These are phyloP conservation scores for Suillus ampliporus DNA, from an alignment of 768 basidiomycete species.

Conservation along the genomic window DNA sequence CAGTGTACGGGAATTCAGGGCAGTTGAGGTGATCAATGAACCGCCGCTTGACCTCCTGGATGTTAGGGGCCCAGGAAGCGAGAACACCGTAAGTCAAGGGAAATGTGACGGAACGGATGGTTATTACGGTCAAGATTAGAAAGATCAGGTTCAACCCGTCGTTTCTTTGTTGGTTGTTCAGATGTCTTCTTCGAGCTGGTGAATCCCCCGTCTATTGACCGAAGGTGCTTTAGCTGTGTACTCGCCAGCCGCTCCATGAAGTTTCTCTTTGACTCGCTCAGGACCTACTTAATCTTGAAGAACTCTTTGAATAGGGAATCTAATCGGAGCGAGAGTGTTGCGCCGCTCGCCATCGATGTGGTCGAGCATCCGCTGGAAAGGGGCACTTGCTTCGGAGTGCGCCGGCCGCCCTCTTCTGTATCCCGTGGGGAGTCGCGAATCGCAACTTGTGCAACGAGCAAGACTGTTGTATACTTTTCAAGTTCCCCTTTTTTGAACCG, in stretches of 20 bases:
- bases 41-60: neutral
- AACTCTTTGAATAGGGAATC: neutral
- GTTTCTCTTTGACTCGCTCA: no score
- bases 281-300: neutral
- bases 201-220: neutral
- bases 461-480: neutral
- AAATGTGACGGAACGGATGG: no score
- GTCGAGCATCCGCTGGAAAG: neutral
- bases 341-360: neutral
- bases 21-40: conserved; percentile 2
- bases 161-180: neutral
- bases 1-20: conserved; percentile 29
- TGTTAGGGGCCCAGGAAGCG: neutral
- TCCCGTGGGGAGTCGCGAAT: no score
- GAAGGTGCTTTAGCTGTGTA: neutral
- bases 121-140: neutral
- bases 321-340: no score
- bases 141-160: neutral
- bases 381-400: neutral
- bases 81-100: neutral
- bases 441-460: neutral
- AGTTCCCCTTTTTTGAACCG: neutral
- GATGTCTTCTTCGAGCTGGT: conserved; percentile 3
- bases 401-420: neutral
- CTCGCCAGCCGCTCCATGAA: no score